Percentiles rank a stretch among this genome's conserved stretches.
Evolutionary conservation across 2,329 filamentous ascomycete species (phyloP).

Genomic region (Cercospora canescens): DNA sequence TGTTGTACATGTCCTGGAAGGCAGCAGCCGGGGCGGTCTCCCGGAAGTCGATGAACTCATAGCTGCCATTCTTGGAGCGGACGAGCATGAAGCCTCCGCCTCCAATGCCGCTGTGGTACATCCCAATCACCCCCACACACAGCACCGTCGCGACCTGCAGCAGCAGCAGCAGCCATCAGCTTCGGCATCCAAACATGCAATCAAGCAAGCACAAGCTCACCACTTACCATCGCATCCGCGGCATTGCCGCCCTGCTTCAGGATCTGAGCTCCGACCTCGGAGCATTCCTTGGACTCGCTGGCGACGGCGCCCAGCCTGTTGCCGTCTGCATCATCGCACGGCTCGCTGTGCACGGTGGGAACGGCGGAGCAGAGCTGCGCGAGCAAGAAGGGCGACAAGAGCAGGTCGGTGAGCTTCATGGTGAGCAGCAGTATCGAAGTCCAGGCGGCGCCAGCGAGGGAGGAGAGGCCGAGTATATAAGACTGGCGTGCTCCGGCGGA

Average conservation of each 20-base stretch:
- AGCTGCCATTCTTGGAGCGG: slow-evolving; percentile 63
- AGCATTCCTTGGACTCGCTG: slow-evolving; percentile 37
- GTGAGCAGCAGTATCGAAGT: neutral
- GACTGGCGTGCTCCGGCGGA: neutral
- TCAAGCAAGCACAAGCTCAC: slow-evolving; percentile 36
- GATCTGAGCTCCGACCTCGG: slow-evolving; percentile 45
- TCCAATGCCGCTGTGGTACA: slow-evolving; percentile 67
- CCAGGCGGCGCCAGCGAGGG: neutral
- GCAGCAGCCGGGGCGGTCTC: slow-evolving; percentile 84
- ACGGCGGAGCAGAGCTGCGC: slow-evolving; percentile 18
- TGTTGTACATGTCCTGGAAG: slow-evolving; percentile 79
- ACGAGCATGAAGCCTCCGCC: slow-evolving; percentile 73
- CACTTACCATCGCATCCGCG: slow-evolving; percentile 41
- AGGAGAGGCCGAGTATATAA: neutral
- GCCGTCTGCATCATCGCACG: slow-evolving; percentile 22
- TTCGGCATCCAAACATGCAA: neutral
- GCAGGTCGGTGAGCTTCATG: slow-evolving; percentile 19
- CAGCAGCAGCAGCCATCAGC: neutral
- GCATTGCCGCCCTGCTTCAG: slow-evolving; percentile 53
- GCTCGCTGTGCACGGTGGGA: slow-evolving; percentile 17
- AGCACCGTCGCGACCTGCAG: slow-evolving; percentile 41
- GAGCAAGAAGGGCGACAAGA: slow-evolving; percentile 22
- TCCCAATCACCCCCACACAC: slow-evolving; percentile 51
- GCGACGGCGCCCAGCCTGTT: slow-evolving; percentile 47
- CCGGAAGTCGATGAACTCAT: slow-evolving; percentile 86